Evolutionary conservation across 768 basidiomycete genomes (phyloP).

Genomic region (Agrocybe praecox): DNA sequence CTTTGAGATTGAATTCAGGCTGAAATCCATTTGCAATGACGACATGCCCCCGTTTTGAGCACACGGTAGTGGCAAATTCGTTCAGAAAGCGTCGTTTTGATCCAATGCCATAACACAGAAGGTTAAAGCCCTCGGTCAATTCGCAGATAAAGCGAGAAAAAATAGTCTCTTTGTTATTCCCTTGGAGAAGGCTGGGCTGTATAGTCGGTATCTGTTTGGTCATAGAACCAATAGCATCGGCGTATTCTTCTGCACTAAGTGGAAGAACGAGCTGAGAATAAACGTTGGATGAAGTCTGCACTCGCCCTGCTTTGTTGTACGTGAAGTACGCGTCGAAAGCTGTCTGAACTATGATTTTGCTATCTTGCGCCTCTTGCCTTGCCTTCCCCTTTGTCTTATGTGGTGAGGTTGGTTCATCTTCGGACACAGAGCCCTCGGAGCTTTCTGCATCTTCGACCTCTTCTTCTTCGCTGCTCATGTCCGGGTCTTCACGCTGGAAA

Average conservation of each 20-base stretch:
- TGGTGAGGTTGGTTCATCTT: conserved; percentile 14
- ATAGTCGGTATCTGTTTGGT: conserved; percentile 31
- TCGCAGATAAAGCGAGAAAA: conserved; percentile 71
- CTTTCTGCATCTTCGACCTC: conserved; percentile 15
- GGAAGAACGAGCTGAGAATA: conserved; percentile 79
- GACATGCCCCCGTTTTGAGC: conserved; percentile 67
- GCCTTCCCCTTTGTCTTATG: conserved; percentile 24
- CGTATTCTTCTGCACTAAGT: conserved; percentile 66
- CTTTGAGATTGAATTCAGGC: conserved; percentile 66
- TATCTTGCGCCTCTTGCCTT: conserved; percentile 16
- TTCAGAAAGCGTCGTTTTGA: conserved; percentile 83
- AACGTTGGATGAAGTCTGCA: conserved; percentile 76
- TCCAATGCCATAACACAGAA: conserved; percentile 88
- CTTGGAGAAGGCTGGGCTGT: conserved; percentile 33
- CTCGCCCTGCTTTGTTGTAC: conserved; percentile 53
- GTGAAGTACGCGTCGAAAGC: conserved; percentile 88
- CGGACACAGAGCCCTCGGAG: conserved; percentile 18
- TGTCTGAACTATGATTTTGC: conserved; percentile 55
- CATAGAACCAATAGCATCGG: conserved; percentile 36
- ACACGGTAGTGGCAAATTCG: conserved; percentile 61
- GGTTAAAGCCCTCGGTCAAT: conserved; percentile 81
- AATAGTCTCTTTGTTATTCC: conserved; percentile 34
- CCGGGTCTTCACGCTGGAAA: conserved; percentile 4
- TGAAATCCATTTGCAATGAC: conserved; percentile 81
- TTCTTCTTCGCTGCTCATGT: conserved; percentile 16